Base-by-base conservation (phyloP, 2,329 filamentous ascomycete genomes). In the Sphaerulina populicola region DNA sequence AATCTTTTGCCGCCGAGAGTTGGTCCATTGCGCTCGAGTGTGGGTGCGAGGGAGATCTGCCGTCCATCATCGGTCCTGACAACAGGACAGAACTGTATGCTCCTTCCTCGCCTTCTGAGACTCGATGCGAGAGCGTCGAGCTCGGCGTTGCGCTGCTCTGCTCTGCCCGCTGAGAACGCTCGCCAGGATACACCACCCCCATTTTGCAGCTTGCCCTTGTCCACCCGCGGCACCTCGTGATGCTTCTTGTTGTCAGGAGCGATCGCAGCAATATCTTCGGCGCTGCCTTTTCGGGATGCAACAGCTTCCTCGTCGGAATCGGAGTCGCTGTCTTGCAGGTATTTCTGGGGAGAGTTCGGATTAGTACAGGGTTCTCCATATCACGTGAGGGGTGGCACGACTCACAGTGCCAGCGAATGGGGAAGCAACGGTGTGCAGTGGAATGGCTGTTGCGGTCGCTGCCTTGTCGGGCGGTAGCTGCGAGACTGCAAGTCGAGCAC, bases 151-250 rank as follows among this genome's bases (percentile, higher is more conserved):
- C 62, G 58, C 51, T 66, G 64, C 47, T 66, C 64, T 44, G 59
- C 54, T 53, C 64, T 57, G 30, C 62, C 57, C 36, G 62, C 61
- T 31, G 64, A 66, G 57, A 67, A 66, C 43, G 64, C 63, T 54
- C 63, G 60, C 64, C 64, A 67, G 54, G 64, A 67, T 41, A 67
- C 60, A 41, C 64, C 64, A 23, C 56, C 58, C 33, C 64, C 64
- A 57, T 61, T 56, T 36, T 60, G 54, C 30, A 35, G 12, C 52
- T 65, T 66, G 35, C 58, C 58, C 53, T 65, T 66, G 57, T 66
- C 63, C 23, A 65, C 61, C 12, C 62, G 54, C 52, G 61, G 62
- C 36, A 65, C 60, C 23, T 64, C 60, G 51, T 54, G 57, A 37
- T 58, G 56, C 44, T 58, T 59, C 44, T 58, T 59, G 12, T 53